A percentile compares a stretch with the other conserved stretches of the same genome.
phyloP scores from a whole-genome alignment of 441 rosid species.

The Arabidopsis lyrata region DNA sequence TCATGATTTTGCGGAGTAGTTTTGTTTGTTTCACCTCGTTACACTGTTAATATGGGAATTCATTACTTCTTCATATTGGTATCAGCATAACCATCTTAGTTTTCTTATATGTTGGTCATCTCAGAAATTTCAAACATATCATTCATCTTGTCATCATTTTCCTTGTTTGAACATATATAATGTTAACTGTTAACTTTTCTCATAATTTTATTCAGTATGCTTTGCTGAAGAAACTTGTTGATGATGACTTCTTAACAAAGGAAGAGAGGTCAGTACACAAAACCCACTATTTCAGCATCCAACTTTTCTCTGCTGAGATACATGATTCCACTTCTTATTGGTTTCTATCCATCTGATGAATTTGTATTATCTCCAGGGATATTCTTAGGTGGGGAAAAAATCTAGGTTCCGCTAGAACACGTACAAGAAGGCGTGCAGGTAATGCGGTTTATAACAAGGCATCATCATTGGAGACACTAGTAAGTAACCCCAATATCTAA shows the following conservation, averaged over 20 bases:
- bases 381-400: slow-evolving; percentile 93
- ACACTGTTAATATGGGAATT: neutral
- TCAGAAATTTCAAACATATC: neutral
- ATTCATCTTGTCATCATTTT: neutral
- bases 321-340: neutral
- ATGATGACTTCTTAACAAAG: slow-evolving; percentile 60
- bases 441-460: slow-evolving; percentile 83
- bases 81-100: neutral
- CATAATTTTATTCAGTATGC: slow-evolving; percentile 60
- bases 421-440: slow-evolving; percentile 81
- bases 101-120: slow-evolving; percentile 3
- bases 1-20: neutral
- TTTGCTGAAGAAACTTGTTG: slow-evolving; percentile 74
- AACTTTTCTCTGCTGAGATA: neutral
- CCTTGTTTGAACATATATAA: neutral
- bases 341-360: neutral
- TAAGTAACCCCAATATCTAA: slow-evolving; percentile 41
- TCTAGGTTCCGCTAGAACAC: slow-evolving; percentile 64
- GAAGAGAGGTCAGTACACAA: slow-evolving; percentile 69
- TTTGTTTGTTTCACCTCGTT: neutral
- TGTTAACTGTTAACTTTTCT: slow-evolving; percentile 17
- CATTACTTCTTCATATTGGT: neutral
- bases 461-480: slow-evolving; percentile 91
- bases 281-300: slow-evolving; percentile 6
- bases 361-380: slow-evolving; percentile 53